These are phyloP conservation scores for Borovskyia barvae DNA, from an alignment of 208 protist species.

Conservation along the genomic window DNA sequence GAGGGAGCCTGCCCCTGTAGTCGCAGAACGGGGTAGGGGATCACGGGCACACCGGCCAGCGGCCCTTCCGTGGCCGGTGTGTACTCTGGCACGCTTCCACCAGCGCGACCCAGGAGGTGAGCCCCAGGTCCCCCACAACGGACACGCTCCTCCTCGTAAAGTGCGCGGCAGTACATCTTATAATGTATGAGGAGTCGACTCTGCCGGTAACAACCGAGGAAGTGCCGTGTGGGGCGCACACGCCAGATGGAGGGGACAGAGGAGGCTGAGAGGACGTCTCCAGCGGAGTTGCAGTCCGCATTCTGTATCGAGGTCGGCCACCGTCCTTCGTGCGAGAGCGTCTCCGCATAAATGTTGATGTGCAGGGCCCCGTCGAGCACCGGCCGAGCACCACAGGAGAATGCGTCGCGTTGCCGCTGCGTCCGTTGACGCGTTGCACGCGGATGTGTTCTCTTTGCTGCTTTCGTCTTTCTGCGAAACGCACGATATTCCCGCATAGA, in stretches of 20 bases:
- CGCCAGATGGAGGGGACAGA: not conserved
- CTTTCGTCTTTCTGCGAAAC: too few relatives aligned
- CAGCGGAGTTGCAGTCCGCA: not conserved
- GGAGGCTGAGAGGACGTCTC: not conserved
- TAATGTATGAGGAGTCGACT: slow-evolving; percentile 74
- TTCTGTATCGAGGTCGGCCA: not conserved
- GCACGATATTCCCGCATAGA: too few relatives aligned
- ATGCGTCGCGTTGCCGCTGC: not conserved
- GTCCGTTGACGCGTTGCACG: too few relatives aligned
- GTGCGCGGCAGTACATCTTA: slow-evolving; percentile 74
- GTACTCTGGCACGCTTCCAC: not conserved
- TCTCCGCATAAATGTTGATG: slow-evolving; percentile 44
- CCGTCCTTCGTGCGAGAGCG: not conserved
- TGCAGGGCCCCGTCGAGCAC: slow-evolving; percentile 33
- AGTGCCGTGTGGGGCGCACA: not conserved
- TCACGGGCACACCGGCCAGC: slow-evolving; percentile 37
- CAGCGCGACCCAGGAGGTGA: slow-evolving; percentile 9
- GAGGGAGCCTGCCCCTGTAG: slow-evolving; percentile 37
- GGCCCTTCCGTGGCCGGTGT: slow-evolving; percentile 2
- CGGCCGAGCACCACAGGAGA: slow-evolving; percentile 7
- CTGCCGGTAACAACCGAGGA: slow-evolving; percentile 80
- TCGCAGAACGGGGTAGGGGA: slow-evolving; percentile 53
- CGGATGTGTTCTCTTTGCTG: too few relatives aligned
- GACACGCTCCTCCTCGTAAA: slow-evolving; percentile 62
- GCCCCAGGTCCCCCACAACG: slow-evolving; percentile 15